phyloP scores from a whole-genome alignment of 805 yeast genomes.

The Candida anglica region DNA sequence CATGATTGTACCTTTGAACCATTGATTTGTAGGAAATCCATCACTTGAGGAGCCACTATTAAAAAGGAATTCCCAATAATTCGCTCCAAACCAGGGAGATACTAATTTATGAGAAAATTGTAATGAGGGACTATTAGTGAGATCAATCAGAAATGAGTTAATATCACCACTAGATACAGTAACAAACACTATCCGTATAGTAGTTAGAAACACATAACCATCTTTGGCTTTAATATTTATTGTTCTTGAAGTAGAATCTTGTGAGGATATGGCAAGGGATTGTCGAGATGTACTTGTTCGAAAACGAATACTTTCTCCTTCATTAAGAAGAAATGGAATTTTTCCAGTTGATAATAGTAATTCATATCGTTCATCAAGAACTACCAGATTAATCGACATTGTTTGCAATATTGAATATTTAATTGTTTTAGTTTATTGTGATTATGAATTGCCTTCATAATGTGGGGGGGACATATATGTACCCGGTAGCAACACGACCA shows the following conservation, averaged over 20 bases:
- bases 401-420: no score
- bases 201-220: conserved; percentile 42
- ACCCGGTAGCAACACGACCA: no score
- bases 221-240: conserved; percentile 28
- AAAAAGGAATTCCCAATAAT: conserved; percentile 43
- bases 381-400: conserved; percentile 4
- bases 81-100: conserved; percentile 54
- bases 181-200: conserved; percentile 36
- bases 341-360: not conserved
- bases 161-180: conserved; percentile 39
- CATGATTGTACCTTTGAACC: conserved; percentile 31
- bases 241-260: conserved; percentile 6
- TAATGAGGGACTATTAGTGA: conserved; percentile 19
- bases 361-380: not conserved
- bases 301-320: conserved; percentile 12
- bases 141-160: conserved; percentile 36
- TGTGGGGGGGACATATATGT: no score
- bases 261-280: conserved; percentile 20
- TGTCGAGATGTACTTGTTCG: conserved; percentile 21
- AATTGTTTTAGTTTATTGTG: no score
- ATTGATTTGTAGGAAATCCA: conserved; percentile 35
- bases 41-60: conserved; percentile 31
- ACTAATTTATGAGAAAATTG: conserved; percentile 37
- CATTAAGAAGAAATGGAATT: conserved; percentile 12
- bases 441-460: no score